Evolutionary conservation across 257 asterid genomes (phyloP).

Genomic region (Penstemon newberryi): DNA sequence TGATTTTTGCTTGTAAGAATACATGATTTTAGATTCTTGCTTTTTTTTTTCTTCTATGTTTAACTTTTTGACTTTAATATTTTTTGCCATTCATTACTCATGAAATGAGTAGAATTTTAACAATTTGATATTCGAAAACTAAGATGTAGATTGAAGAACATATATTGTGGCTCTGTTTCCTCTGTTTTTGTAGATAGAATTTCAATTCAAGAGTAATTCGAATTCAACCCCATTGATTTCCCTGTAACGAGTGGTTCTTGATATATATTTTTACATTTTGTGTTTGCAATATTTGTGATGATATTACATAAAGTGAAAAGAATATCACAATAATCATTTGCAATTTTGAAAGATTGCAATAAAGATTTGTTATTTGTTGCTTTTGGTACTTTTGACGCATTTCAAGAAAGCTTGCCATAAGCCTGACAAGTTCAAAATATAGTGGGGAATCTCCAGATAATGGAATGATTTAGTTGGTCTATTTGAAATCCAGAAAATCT

Average conservation of each 20-base stretch:
- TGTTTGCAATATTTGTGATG: background rate
- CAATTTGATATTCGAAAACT: constrained; percentile 23
- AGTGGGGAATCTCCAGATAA: constrained; percentile 35
- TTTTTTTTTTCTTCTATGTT: background rate
- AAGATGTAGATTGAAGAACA: constrained; percentile 22
- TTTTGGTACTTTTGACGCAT: constrained; percentile 36
- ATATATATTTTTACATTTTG: background rate
- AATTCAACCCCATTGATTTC: constrained; percentile 1
- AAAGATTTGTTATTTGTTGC: constrained; percentile 35
- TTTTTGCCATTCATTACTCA: constrained; percentile 25
- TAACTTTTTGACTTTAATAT: constrained; percentile 4
- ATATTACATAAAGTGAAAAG: constrained; percentile 7
- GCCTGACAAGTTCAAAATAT: constrained; percentile 18
- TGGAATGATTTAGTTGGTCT: constrained; percentile 16
- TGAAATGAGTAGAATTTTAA: constrained; percentile 12
- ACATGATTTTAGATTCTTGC: constrained; percentile 18
- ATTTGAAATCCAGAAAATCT: background rate
- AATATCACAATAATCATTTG: constrained; percentile 20
- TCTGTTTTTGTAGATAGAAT: background rate
- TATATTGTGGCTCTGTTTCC: background rate
- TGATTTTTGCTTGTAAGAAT: constrained; percentile 73
- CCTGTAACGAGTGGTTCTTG: constrained; percentile 7
- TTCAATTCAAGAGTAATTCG: background rate
- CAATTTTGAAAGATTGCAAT: constrained; percentile 34
- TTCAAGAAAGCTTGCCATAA: constrained; percentile 28